A percentile compares a stretch with the other conserved stretches of the same genome.
Conservation (phyloP, 2,329 filamentous ascomycete species). For the Cladophialophora carrionii region DNA sequence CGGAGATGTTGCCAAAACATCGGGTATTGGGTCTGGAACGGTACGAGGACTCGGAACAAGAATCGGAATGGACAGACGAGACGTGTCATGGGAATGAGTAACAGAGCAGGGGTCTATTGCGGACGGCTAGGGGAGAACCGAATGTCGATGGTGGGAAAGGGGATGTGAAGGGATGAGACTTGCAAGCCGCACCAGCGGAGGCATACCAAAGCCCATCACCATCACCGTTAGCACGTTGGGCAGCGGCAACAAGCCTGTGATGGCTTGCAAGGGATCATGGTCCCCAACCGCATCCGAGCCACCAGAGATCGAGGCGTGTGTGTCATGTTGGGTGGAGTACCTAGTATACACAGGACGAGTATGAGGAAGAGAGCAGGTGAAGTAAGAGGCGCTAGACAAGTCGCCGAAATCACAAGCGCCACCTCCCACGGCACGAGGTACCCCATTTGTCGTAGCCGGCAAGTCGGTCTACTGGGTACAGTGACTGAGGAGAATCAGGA, state of each 20-base stretch:
- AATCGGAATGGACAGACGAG: neutral
- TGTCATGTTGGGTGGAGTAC: neutral
- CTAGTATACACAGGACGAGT: neutral
- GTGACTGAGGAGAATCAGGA: neutral
- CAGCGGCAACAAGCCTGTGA: neutral
- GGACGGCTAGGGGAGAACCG: neutral
- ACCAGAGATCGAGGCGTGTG: neutral
- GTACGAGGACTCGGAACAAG: neutral
- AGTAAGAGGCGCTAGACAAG: neutral
- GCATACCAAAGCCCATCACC: neutral
- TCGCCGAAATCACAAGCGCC: neutral
- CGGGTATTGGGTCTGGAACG: neutral
- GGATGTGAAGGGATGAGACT: conserved; percentile 8
- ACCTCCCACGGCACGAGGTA: conserved; percentile 5
- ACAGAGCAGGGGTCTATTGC: neutral
- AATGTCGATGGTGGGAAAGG: conserved; percentile 1
- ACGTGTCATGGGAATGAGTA: neutral
- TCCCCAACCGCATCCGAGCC: neutral
- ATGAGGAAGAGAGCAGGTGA: neutral
- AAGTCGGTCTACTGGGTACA: neutral
- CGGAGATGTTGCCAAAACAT: neutral
- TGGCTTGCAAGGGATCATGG: neutral
- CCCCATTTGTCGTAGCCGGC: conserved; percentile 11
- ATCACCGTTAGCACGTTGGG: neutral
- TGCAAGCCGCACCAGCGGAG: neutral